Percentiles rank a stretch among this genome's conserved stretches.
Evolutionary conservation across 2,329 filamentous ascomycete species (phyloP).

Genomic region (Epichloe gansuensis): DNA sequence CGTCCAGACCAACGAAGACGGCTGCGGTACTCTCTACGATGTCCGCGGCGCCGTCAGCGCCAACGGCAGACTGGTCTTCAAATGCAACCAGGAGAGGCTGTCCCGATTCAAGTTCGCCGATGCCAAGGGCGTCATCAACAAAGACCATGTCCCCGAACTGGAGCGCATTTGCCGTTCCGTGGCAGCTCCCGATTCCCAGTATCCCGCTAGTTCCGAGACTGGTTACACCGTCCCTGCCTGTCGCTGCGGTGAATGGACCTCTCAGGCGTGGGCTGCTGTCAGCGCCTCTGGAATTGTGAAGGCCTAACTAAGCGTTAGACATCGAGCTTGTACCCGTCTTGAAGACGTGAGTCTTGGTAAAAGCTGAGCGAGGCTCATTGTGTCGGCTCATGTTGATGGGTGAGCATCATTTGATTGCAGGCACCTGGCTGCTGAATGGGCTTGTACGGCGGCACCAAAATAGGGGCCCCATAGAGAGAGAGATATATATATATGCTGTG

Average conservation of each 20-base stretch:
- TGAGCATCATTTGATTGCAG: too few relatives aligned
- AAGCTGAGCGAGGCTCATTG: too few relatives aligned
- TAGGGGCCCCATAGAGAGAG: too few relatives aligned
- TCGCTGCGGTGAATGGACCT: conserved; percentile 4
- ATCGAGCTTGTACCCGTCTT: too few relatives aligned
- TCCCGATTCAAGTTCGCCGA: neutral
- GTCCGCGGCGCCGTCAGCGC: conserved; percentile 5
- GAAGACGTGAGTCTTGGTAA: too few relatives aligned
- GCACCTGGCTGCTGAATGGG: too few relatives aligned
- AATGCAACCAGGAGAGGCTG: neutral
- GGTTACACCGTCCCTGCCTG: conserved; percentile 1
- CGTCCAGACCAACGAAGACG: conserved; percentile 3
- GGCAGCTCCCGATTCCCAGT: conserved; percentile 1
- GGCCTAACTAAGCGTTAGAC: conserved; percentile 3
- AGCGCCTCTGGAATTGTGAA: conserved; percentile 12
- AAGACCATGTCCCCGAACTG: neutral
- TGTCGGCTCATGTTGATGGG: too few relatives aligned
- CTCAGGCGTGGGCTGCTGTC: conserved; percentile 1
- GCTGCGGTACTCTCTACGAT: conserved; percentile 3
- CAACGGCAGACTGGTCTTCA: conserved; percentile 2
- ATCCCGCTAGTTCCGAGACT: neutral
- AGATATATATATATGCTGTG: too few relatives aligned
- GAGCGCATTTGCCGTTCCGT: conserved; percentile 2
- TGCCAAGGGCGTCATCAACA: conserved; percentile 3
- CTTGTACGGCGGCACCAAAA: too few relatives aligned